phyloP scores from a whole-genome alignment of 371 early-diverging fungal genomes.

The Thermomucor indicae-seudaticae region DNA sequence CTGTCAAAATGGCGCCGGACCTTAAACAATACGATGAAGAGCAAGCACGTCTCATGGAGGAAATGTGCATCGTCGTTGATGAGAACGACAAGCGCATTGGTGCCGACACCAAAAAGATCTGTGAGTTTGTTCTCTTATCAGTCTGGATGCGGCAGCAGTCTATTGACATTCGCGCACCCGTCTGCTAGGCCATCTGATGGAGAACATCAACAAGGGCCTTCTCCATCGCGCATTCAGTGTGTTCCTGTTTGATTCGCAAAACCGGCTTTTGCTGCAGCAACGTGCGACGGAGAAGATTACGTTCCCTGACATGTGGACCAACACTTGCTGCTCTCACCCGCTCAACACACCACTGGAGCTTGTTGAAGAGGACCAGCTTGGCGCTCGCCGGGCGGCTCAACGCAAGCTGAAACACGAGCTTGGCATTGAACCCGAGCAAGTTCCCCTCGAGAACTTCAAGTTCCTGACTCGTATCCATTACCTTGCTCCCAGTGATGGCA shows the following conservation, averaged over 20 bases:
- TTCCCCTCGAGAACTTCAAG: constrained; percentile 78
- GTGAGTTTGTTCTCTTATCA: constrained; percentile 62
- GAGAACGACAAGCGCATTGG: constrained; percentile 80
- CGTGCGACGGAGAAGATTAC: constrained; percentile 96
- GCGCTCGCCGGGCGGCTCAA: constrained; percentile 57
- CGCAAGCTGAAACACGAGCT: constrained; percentile 95
- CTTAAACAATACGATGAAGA: constrained; percentile 74
- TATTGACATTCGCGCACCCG: neutral
- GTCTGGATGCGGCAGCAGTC: neutral
- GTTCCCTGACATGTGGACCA: constrained; percentile 94
- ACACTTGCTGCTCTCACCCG: constrained; percentile 98
- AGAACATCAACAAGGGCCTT: constrained; percentile 79
- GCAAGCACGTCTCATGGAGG: constrained; percentile 92
- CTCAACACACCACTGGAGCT: constrained; percentile 79
- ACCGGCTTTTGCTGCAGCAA: constrained; percentile 88
- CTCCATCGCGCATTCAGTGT: constrained; percentile 97
- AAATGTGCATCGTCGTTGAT: constrained; percentile 95
- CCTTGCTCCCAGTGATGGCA: constrained; percentile 87
- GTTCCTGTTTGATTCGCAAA: constrained; percentile 83
- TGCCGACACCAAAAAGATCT: constrained; percentile 87
- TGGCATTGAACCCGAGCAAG: constrained; percentile 79
- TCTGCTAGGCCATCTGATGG: constrained; percentile 81
- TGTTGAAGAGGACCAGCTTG: constrained; percentile 70
- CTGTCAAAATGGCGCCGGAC: constrained; percentile 49
- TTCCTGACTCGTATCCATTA: constrained; percentile 95